Conservation (phyloP, 352 stramenopile genomes). For the Phytophthora tentaculata region DNA sequence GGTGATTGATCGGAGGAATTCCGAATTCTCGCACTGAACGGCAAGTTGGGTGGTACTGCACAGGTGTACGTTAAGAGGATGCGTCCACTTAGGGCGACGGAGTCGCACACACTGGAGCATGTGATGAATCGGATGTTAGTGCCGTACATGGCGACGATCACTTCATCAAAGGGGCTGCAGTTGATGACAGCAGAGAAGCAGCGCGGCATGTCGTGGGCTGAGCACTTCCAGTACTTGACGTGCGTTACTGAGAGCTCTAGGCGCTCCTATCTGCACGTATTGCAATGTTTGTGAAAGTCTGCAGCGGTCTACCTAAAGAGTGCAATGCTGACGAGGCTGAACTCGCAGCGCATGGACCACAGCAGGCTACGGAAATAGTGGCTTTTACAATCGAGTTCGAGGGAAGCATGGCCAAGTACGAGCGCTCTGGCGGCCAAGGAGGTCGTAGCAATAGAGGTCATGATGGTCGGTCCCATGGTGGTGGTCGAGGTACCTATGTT, state of each 20-base stretch:
- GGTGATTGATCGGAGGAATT: too few species aligned
- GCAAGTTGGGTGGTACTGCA: not conserved
- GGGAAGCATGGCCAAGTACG: not conserved
- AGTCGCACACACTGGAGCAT: constrained; percentile 14
- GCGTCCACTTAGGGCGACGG: not conserved
- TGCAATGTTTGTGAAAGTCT: constrained; percentile 14
- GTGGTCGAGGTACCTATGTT: too few species aligned
- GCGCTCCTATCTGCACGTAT: constrained; percentile 5
- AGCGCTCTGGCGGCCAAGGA: too few species aligned
- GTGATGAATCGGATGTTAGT: constrained; percentile 22
- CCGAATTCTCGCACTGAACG: too few species aligned
- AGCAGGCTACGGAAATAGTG: not conserved
- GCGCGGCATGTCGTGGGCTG: constrained; percentile 8
- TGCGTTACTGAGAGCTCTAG: constrained; percentile 16
- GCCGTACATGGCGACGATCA: constrained; percentile 5
- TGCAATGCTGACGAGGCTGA: not conserved
- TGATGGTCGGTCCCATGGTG: too few species aligned
- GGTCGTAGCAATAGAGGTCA: not conserved
- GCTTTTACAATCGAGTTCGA: not conserved
- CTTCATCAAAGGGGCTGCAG: constrained; percentile 7
- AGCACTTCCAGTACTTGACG: constrained; percentile 20
- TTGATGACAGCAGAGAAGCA: constrained; percentile 13
- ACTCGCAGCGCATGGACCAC: not conserved
- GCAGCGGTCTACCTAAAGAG: not conserved
- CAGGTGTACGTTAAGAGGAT: constrained; percentile 16